Evolutionary conservation across 1,284 basidiomycete species (phyloP).

Genomic region (Puccinia triticina): DNA sequence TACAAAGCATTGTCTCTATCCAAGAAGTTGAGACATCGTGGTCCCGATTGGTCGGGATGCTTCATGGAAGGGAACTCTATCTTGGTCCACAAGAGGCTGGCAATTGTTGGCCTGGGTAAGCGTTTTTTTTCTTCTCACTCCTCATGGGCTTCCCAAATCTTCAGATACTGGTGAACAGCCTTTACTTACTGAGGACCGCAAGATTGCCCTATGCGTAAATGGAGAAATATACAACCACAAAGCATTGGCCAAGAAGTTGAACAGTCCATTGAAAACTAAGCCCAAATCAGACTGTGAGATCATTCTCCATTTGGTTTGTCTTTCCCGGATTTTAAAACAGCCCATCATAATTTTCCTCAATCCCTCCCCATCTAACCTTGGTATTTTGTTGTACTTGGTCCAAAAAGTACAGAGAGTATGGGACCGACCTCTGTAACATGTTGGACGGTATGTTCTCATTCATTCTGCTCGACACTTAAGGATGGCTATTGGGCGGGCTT

Average conservation of each 20-base stretch:
- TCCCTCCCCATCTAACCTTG: not conserved
- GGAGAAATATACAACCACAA: constrained; percentile 99
- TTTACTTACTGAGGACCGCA: constrained; percentile 82
- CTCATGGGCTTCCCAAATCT: not conserved
- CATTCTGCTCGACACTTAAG: constrained; percentile 91
- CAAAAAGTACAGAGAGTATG: constrained; percentile 78
- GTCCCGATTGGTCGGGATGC: constrained; percentile 95
- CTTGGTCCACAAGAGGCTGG: constrained; percentile 76
- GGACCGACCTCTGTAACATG: constrained; percentile 72
- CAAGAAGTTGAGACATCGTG: constrained; percentile 85
- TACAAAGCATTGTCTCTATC: constrained; percentile 75
- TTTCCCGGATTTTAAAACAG: not conserved
- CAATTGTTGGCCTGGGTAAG: constrained; percentile 96
- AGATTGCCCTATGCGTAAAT: constrained; percentile 87
- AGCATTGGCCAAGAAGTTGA: constrained; percentile 73
- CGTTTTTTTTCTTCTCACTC: constrained; percentile 53
- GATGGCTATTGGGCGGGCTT: no score
- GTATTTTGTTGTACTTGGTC: not conserved
- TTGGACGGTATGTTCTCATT: constrained; percentile 99
- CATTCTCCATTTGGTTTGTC: constrained; percentile 82
- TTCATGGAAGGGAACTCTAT: constrained; percentile 78
- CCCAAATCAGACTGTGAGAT: constrained; percentile 87
- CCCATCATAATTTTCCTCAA: not conserved
- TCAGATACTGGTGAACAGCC: constrained; percentile 96
- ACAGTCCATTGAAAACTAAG: constrained; percentile 89